Evolutionary conservation across 345 rosid species (phyloP).

Genomic region (Xanthoceras sorbifolium): DNA sequence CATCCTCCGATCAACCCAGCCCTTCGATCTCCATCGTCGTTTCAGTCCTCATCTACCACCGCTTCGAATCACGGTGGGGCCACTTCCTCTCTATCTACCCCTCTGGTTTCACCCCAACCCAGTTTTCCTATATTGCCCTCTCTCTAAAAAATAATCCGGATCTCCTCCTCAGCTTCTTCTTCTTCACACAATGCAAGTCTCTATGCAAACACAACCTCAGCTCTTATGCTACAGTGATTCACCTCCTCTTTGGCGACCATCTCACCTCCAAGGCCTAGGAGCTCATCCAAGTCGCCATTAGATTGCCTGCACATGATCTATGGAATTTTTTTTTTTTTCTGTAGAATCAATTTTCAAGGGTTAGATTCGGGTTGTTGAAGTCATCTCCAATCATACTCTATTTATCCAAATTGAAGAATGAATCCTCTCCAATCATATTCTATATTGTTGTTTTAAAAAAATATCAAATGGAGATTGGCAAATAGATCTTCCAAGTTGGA

Average conservation of each 20-base stretch:
- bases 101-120: conserved; percentile 52
- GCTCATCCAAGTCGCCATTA: conserved; percentile 51
- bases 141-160: conserved; percentile 60
- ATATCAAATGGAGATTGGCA: no score
- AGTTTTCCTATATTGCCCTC: conserved; percentile 66
- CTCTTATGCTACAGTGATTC: conserved; percentile 61
- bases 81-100: conserved; percentile 62
- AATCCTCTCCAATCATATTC: no score
- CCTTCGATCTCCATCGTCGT: conserved; percentile 47
- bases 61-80: conserved; percentile 81
- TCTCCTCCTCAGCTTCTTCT: conserved; percentile 70
- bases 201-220: conserved; percentile 59
- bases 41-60: conserved; percentile 73
- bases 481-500: no score
- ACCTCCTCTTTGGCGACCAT: conserved; percentile 75
- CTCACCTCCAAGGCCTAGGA: conserved; percentile 50
- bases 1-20: conserved; percentile 33
- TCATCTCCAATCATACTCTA: no score
- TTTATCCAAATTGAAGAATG: no score
- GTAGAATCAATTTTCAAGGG: no score
- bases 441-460: no score
- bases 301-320: conserved; percentile 29
- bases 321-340: no score
- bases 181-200: conserved; percentile 60
- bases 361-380: no score